Evolutionary conservation across 306 rosid genomes (phyloP), one percentile per base, ranked within the genome.

Genomic region (Acmispon strigosus): DNA sequence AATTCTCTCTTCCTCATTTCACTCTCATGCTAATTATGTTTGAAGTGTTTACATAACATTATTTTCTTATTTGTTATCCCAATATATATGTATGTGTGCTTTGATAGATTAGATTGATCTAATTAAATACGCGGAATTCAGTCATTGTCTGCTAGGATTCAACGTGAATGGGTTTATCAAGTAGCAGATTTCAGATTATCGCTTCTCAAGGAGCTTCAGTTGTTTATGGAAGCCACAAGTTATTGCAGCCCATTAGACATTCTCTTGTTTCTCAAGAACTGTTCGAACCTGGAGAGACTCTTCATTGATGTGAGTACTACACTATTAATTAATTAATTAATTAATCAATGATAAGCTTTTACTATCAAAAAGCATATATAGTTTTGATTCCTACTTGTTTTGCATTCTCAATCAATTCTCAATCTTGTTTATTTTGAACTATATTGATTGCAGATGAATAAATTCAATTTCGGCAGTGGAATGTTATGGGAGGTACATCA

Each of bases 221-320:
- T 87, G 59, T 16, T 71, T 6, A 77, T 84, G 85, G 76, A 77
- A 1, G 71, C 66, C 5, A 43, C 41, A 6, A 66, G 19, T 4
- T 87, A 62, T 19, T 77, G 85, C 73, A 84, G 77, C 55, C 81
- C 80, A 0, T 52, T 50, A 36, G 85, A 84, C 45, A 50, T 84
- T 75, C 37, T 65, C 34, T 7, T 50, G 27, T 68, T 87, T 51
- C 29, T 77, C 13, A 69, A 22, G 20, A 70, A 63, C 1, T 84
- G 88, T 37, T 84, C 87, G 10, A 0, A 6, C 36, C 1, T 86
- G 2, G 69, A 79, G 72, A 64, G 0, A 1, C 27, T 87, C 2
- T 77, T 77, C 59, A 56, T 87, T 14, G 87, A 86, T 51, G 88
- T 86, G 63, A 83, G 86, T 77, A 20, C 3, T 55, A 2, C 47